Percentiles rank a stretch among this genome's conserved stretches.
These are phyloP conservation scores for Pseudognaphalium luteoalbum DNA, from an alignment of 129 eudicot species.

Conservation along the genomic window DNA sequence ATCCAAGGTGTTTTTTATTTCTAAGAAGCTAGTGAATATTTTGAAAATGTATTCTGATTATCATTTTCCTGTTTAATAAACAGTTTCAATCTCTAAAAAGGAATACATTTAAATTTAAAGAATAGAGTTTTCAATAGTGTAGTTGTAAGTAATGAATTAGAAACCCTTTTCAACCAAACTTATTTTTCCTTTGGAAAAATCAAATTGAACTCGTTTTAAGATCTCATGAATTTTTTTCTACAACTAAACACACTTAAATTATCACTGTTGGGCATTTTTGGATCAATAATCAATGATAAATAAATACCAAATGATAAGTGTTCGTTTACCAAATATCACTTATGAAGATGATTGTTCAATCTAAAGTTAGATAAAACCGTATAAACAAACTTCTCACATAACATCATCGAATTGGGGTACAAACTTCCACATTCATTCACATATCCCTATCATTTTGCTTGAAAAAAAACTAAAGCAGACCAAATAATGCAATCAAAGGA, in stretches of 20 bases:
- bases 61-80: neutral
- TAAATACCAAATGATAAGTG: too few relatives aligned
- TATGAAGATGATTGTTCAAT: neutral
- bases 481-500: neutral
- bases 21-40: too few relatives aligned
- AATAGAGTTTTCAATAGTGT: too few relatives aligned
- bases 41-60: too few relatives aligned
- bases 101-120: too few relatives aligned
- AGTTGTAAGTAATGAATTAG: too few relatives aligned
- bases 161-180: too few relatives aligned
- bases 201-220: too few relatives aligned
- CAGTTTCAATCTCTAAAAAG: neutral
- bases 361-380: neutral
- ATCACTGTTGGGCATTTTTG: neutral
- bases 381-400: neutral
- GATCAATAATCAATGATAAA: neutral
- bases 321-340: neutral
- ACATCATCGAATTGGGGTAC: neutral
- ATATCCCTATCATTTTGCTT: neutral
- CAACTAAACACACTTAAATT: neutral
- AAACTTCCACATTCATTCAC: slow-evolving; percentile 12
- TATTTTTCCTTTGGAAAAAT: too few relatives aligned
- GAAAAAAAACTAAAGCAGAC: neutral
- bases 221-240: too few relatives aligned
- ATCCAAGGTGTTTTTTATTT: neutral